Evolutionary conservation across 2,329 filamentous ascomycete species (phyloP).

Genomic region (Paraphoma sp.): DNA sequence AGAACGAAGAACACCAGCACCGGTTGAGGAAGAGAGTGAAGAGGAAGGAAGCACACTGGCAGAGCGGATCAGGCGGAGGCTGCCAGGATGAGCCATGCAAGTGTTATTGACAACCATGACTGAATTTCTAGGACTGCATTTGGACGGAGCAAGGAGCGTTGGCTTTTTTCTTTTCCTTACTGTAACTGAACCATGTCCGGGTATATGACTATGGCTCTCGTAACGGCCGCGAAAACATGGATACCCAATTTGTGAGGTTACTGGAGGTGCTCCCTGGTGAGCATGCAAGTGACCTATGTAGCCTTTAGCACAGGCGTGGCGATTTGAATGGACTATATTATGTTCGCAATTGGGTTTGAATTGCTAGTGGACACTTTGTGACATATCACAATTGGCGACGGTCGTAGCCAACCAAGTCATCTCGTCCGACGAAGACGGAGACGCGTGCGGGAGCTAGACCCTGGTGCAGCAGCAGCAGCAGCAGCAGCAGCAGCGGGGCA

Average conservation of each 20-base stretch:
- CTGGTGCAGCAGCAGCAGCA: conserved; percentile 8
- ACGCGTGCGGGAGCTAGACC: conserved; percentile 14
- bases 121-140: conserved; percentile 7
- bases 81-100: conserved; percentile 12
- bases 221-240: conserved; percentile 31
- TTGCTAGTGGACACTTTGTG: too few species aligned
- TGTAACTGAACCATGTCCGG: conserved; percentile 6
- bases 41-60: conserved; percentile 29
- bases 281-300: neutral
- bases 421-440: conserved; percentile 7
- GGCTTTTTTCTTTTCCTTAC: conserved; percentile 3
- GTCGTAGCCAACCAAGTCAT: conserved; percentile 15
- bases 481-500: conserved; percentile 4
- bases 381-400: too few species aligned
- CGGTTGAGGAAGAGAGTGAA: conserved; percentile 65
- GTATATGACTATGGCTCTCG: conserved; percentile 23
- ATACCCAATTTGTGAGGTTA: conserved; percentile 29
- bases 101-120: neutral
- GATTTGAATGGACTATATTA: neutral
- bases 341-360: neutral
- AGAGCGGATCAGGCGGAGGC: conserved; percentile 37
- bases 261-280: conserved; percentile 1
- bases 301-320: neutral
- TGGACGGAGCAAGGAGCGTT: conserved; percentile 9
- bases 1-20: conserved; percentile 74